Evolutionary conservation across 768 basidiomycete genomes (phyloP).

Genomic region (Lactarius hatsudake): DNA sequence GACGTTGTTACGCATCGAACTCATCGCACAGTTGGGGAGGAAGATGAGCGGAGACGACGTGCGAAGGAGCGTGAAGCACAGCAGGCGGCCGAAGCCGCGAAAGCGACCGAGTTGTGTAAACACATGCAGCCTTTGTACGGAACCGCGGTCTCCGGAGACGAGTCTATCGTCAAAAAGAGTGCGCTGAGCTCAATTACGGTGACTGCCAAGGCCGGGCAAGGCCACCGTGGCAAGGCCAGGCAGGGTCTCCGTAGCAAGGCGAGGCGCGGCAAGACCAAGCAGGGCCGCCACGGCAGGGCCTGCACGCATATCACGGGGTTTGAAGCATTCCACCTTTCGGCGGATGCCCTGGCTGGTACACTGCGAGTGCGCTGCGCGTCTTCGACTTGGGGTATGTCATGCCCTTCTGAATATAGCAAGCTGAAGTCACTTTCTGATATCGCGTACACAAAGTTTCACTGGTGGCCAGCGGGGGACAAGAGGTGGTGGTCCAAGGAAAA

Average conservation of each 20-base stretch:
- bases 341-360: slow-evolving; percentile 76
- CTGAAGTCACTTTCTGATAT: neutral
- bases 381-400: slow-evolving; percentile 63
- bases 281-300: slow-evolving; percentile 61
- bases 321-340: slow-evolving; percentile 69
- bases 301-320: slow-evolving; percentile 76
- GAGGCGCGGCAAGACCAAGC: slow-evolving; percentile 37
- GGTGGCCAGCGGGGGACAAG: slow-evolving; percentile 52
- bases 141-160: slow-evolving; percentile 51
- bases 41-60: slow-evolving; percentile 62
- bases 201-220: slow-evolving; percentile 68
- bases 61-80: slow-evolving; percentile 53
- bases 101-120: slow-evolving; percentile 49
- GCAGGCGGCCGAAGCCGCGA: slow-evolving; percentile 50
- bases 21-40: slow-evolving; percentile 60
- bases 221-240: slow-evolving; percentile 53
- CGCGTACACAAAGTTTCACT: slow-evolving; percentile 50
- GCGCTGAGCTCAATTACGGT: slow-evolving; percentile 66
- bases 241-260: slow-evolving; percentile 41
- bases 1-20: slow-evolving; percentile 49
- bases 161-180: slow-evolving; percentile 73
- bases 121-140: slow-evolving; percentile 81
- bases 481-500: slow-evolving; percentile 85
- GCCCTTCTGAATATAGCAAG: neutral
- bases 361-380: slow-evolving; percentile 74